phyloP scores from a whole-genome alignment of 148 eudicot species.

The Suaeda aralocaspica region DNA sequence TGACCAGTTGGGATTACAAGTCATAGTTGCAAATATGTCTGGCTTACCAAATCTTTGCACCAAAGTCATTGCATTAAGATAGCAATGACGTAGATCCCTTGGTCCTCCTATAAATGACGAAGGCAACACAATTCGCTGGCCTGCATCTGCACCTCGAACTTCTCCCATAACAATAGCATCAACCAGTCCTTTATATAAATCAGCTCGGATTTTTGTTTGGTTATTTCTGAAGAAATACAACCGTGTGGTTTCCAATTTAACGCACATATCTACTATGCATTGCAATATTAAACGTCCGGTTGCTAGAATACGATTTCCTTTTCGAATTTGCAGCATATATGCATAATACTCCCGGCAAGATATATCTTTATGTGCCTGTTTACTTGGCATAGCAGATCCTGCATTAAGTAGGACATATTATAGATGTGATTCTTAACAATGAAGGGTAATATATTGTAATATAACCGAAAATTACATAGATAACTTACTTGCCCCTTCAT shows the following conservation, averaged over 20 bases:
- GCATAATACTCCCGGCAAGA: slow-evolving; percentile 6
- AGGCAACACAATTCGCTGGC: background rate
- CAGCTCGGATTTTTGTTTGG: background rate
- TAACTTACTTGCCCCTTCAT: too few species aligned
- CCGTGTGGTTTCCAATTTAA: slow-evolving; percentile 1
- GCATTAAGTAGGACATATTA: too few species aligned
- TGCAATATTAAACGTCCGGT: background rate
- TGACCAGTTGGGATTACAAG: slow-evolving; percentile 14
- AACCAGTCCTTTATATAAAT: background rate
- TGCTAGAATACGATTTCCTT: background rate
- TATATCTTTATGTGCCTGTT: background rate
- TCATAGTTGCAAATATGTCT: slow-evolving; percentile 16
- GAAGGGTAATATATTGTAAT: too few species aligned
- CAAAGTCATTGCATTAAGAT: slow-evolving; percentile 9
- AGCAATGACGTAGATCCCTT: background rate
- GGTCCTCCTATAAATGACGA: slow-evolving; percentile 8
- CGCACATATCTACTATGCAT: background rate
- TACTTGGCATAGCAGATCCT: background rate
- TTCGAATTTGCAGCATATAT: background rate
- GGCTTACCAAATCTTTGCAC: slow-evolving; percentile 11
- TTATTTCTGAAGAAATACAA: background rate
- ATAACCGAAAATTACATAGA: too few species aligned
- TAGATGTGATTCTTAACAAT: too few species aligned
- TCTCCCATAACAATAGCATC: slow-evolving; percentile 2
- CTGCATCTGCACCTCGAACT: background rate